Percentiles rank a stretch among this genome's conserved stretches.
These are phyloP conservation scores for Penicillium roqueforti DNA, from an alignment of 495 filamentous ascomycete genomes.

Conservation along the genomic window DNA sequence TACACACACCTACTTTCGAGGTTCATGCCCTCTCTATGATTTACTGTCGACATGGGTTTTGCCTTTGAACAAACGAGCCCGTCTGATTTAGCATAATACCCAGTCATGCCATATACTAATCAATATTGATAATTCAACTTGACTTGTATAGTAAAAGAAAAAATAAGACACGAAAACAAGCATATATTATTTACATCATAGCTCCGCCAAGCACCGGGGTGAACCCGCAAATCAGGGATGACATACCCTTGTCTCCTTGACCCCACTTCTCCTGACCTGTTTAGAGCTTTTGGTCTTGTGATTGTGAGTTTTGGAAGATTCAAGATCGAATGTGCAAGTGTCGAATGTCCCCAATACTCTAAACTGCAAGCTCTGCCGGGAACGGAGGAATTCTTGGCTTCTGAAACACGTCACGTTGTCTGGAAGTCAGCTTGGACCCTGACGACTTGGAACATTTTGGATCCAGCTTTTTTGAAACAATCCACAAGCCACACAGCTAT, in stretches of 20 bases:
- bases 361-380: not conserved
- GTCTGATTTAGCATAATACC: constrained; percentile 32
- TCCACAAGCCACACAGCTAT: not conserved
- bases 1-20: constrained; percentile 24
- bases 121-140: constrained; percentile 2
- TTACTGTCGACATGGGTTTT: constrained; percentile 19
- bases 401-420: not conserved
- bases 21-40: constrained; percentile 25
- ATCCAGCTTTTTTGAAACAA: not conserved
- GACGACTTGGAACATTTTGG: not conserved
- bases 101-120: constrained; percentile 14
- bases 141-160: not conserved
- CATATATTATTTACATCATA: not conserved
- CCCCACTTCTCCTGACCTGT: constrained; percentile 11
- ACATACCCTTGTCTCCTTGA: not conserved
- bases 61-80: constrained; percentile 13
- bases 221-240: constrained; percentile 6
- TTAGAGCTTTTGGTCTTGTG: not conserved
- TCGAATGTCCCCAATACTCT: not conserved
- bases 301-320: not conserved
- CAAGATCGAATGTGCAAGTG: not conserved
- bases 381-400: not conserved
- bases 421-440: not conserved
- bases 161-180: not conserved
- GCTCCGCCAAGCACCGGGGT: constrained; percentile 3